A percentile compares a stretch with the other conserved stretches of the same genome.
These are phyloP conservation scores for Lichtheimia corymbifera DNA, from an alignment of 371 early-diverging fungal species.

Conservation along the genomic window DNA sequence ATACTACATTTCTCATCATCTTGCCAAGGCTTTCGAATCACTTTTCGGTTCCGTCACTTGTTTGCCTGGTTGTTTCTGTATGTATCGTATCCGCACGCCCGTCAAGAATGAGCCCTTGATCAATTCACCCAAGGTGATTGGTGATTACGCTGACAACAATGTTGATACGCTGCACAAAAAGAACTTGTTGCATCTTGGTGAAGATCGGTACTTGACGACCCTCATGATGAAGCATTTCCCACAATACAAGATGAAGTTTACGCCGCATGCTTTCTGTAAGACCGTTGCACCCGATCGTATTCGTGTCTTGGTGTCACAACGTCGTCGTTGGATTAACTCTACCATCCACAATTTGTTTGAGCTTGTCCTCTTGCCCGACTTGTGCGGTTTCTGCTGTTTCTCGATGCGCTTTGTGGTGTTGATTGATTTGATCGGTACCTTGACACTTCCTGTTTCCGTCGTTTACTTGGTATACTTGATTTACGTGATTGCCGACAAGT, in stretches of 20 bases:
- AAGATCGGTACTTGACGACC: slow-evolving; percentile 98
- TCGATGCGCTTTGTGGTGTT: slow-evolving; percentile 95
- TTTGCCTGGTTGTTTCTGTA: slow-evolving; percentile 95
- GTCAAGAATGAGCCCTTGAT: slow-evolving; percentile 89
- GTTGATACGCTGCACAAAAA: slow-evolving; percentile 99
- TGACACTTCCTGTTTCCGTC: slow-evolving; percentile 93
- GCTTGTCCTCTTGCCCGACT: slow-evolving; percentile 76
- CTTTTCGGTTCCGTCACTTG: slow-evolving; percentile 98
- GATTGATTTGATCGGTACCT: slow-evolving; percentile 91
- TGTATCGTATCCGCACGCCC: slow-evolving; percentile 90
- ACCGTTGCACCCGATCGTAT: slow-evolving; percentile 98
- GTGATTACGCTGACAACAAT: slow-evolving; percentile 93
- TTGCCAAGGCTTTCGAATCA: slow-evolving; percentile 98
- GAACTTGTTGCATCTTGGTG: slow-evolving; percentile 97
- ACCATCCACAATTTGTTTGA: slow-evolving; percentile 98
- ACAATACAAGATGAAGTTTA: slow-evolving; percentile 96
- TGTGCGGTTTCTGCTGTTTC: slow-evolving; percentile 97
- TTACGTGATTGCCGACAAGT: slow-evolving; percentile 57
- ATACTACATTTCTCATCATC: slow-evolving; percentile 98
- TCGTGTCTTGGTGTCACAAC: slow-evolving; percentile 84
- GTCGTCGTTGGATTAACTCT: slow-evolving; percentile 98
- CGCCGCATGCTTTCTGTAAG: slow-evolving; percentile 92
- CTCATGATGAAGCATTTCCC: slow-evolving; percentile 98
- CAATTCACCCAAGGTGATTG: slow-evolving; percentile 86
- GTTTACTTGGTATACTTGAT: slow-evolving; percentile 81